These are phyloP conservation scores for Botryotinia convoluta DNA, from an alignment of 2,329 filamentous ascomycete species.

Conservation along the genomic window DNA sequence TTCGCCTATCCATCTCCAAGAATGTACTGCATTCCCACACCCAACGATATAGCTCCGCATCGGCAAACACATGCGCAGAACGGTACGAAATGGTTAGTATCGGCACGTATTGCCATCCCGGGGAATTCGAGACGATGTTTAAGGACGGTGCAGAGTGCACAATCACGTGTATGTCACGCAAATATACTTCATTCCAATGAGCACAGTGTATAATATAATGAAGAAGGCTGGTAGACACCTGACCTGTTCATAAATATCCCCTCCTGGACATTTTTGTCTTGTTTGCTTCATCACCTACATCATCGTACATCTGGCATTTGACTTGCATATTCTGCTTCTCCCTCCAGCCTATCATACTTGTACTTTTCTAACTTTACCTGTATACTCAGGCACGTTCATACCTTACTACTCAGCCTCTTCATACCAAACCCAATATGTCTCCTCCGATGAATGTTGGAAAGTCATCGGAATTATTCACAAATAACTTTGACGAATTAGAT, in stretches of 20 bases:
- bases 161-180: slow-evolving; percentile 19
- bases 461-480: slow-evolving; percentile 50
- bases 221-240: slow-evolving; percentile 33
- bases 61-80: not conserved
- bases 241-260: slow-evolving; percentile 35
- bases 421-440: slow-evolving; percentile 30
- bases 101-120: slow-evolving; percentile 15
- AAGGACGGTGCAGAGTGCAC: slow-evolving; percentile 17
- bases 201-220: slow-evolving; percentile 28
- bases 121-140: slow-evolving; percentile 23
- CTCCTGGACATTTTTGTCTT: slow-evolving; percentile 30
- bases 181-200: slow-evolving; percentile 26
- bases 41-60: not conserved
- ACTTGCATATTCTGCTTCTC: slow-evolving; percentile 23
- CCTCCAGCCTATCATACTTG: slow-evolving; percentile 16
- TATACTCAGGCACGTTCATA: slow-evolving; percentile 19
- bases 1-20: slow-evolving; percentile 14
- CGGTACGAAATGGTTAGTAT: slow-evolving; percentile 18
- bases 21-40: slow-evolving; percentile 19
- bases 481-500: slow-evolving; percentile 50
- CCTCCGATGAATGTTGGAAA: slow-evolving; percentile 42
- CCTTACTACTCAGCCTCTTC: slow-evolving; percentile 16
- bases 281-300: slow-evolving; percentile 26
- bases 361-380: slow-evolving; percentile 20
- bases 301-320: slow-evolving; percentile 29